Evolutionary conservation across 2,329 filamentous ascomycete genomes (phyloP), one percentile per base, ranked within the genome.

Genomic region (Ambrosiella beaveri): DNA sequence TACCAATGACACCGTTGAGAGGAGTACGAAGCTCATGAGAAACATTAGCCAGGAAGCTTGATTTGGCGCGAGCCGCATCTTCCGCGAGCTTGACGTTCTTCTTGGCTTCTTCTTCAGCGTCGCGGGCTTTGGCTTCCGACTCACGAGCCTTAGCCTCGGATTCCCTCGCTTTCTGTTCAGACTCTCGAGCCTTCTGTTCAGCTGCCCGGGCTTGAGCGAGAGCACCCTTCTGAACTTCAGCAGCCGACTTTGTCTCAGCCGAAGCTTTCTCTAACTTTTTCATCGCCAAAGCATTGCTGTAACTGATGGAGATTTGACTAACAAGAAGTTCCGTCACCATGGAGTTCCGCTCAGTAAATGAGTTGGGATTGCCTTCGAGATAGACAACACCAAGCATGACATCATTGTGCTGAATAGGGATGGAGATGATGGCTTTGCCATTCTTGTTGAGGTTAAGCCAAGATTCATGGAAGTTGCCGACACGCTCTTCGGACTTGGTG

Each of bases 1-100:
- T 94, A 52, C 88, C 88, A 64, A 94, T 90, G 7, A 94, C 87
- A 37, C 88, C 88, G 59, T 91, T 90, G 54, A 95, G 82, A 0
- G 88, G 88, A 1, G 86, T 90, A 52, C 85, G 81, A 59, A 91
- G 71, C 69, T 91, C 86, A 68, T 91, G 86, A 1, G 84, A 88
- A 63, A 91, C 87, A 62, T 87, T 86, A 45, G 84, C 84, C 50
- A 86, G 72, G 70, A 91, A 91, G 59, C 90, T 87, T 1, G 82
- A 85, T 68, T 91, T 91, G 44, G 86, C 86, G 68, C 86, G 88
- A 19, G 86, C 85, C 9, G 86, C 86, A 68, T 91, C 86, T 66
- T 91, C 86, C 13, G 88, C 88, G 44, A 90, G 76, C 69, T 86
- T 84, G 66, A 90, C 85, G 67, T 88, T 88, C 61, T 83, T 79